Evolutionary conservation across 192 early-diverging fungal species (phyloP), one percentile per base, ranked within the genome.

Genomic region (Dimargaris xerosporica): DNA sequence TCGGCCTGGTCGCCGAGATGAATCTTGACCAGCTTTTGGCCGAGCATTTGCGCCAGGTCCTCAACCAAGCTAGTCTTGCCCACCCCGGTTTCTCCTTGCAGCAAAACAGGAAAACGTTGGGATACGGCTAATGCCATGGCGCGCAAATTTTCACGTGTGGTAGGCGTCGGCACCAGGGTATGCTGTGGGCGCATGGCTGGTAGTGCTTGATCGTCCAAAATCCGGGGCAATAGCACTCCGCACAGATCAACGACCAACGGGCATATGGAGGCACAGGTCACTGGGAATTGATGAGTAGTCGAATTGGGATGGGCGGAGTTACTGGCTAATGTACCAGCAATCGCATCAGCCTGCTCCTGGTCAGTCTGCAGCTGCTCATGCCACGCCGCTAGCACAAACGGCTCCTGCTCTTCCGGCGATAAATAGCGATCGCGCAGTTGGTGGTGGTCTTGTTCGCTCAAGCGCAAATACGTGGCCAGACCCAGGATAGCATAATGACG

Each of bases 1-100:
- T 97, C 94, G 19, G 95, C 92, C 66, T 91, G 91, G 79, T 94
- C 93, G 58, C 93, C 92, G 62, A 99, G 73, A 70, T 97, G 96
- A 50, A 98, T 86, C 66, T 91, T 93, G 41, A 98, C 76, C 6
- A 96, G 77, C 65, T 87, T 85, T 54, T 82, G 80, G 26, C 90
- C 88, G n/a, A 83, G 81, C 59, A 83, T 75, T 63, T 67, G 67
- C 0, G 90, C 91, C 15, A 93, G 75, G 73, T 94, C 90, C 67
- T 96, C 93, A 0, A 97, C 81, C 29, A 99, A 74, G 3, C 84
- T 68, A 0, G 94, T 96, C 65, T 99, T 99, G 59, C 96, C 96
- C 1, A 79, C 74, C 11, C 96, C 96, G 0, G 83, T 81, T 3
- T 80, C 67, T 58, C 94, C 94, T 66, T 90, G 85, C 50, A 96